phyloP scores from a whole-genome alignment of 1,284 basidiomycete genomes.

The Rhodotorula sp. region DNA sequence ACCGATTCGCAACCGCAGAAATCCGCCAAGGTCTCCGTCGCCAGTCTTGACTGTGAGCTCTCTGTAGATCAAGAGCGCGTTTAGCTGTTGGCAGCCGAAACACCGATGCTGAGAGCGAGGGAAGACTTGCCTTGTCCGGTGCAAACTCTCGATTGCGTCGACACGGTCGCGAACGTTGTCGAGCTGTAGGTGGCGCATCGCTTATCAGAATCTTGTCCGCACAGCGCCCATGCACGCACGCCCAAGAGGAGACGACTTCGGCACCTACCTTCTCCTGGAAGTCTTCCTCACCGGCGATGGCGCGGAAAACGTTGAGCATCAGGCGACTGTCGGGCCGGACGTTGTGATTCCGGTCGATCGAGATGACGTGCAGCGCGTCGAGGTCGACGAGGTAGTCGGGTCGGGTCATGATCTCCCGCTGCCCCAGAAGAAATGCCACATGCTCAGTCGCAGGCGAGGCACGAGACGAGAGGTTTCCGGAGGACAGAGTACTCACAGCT shows the following conservation, averaged over 20 bases:
- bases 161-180: slow-evolving; percentile 41
- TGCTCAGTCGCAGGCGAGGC: not conserved
- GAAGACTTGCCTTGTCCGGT: slow-evolving; percentile 32
- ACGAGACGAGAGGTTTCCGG: not conserved
- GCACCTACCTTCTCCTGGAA: slow-evolving; percentile 40
- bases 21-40: slow-evolving; percentile 37
- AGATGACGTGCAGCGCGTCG: slow-evolving; percentile 37
- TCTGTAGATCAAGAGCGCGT: not conserved
- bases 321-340: slow-evolving; percentile 43
- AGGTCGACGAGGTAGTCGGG: slow-evolving; percentile 12
- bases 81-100: too few species aligned
- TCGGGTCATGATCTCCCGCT: slow-evolving; percentile 40
- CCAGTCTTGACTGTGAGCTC: slow-evolving; percentile 44
- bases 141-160: slow-evolving; percentile 42
- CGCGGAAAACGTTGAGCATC: slow-evolving; percentile 41
- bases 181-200: slow-evolving; percentile 7
- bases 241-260: not conserved
- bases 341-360: slow-evolving; percentile 33
- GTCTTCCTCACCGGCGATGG: slow-evolving; percentile 35
- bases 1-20: slow-evolving; percentile 32
- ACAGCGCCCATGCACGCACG: not conserved
- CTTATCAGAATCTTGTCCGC: not conserved
- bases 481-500: slow-evolving; percentile 12
- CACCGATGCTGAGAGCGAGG: not conserved
- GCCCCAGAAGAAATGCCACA: not conserved